Evolutionary conservation across 768 basidiomycete genomes (phyloP), one percentile per base, ranked within the genome.

Genomic region (Boletus pseudo-olivaceus): DNA sequence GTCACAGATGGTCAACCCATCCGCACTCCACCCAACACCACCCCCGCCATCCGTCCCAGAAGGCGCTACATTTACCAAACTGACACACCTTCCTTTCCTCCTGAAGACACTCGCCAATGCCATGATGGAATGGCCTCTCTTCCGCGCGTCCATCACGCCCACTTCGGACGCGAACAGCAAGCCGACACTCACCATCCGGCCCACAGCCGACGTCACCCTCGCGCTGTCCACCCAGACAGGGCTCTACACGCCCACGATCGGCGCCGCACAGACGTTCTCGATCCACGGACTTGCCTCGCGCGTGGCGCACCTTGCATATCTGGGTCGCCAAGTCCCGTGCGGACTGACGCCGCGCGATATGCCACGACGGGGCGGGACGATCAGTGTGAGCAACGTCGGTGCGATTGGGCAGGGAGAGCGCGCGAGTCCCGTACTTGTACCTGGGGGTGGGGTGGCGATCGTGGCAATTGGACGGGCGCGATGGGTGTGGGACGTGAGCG

Each of bases 1-100:
- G 7, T 60, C 65, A 19, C 59, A 60, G 1, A 58, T 63, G 53
- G 65, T 77, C 48, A 76, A 76, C 38, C 75, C 78, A 17, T 64
- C 72, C 7, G 62, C 75, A 2, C 67, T 79, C 51, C 60, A 75
- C 50, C 69, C 75, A 0, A 60, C 66, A 12, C 79, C 81, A 0
- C 47, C 67, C 1, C 73, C 73, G 0, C 72, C 79, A 4, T 52
- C 70, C 4, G 70, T 84, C n/a, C 78, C 82, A 0, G 73, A 77
- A 10, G 71, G 76, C 2, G 80, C 75, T 20, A 81, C 82, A 38
- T 91, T 81, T 71, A 73, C 79, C 29, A 81, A 80, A 34, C 70
- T 95, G 30, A 93, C 91, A 0, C 89, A 88, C 69, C 84, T 95
- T 32, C 93, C 92, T 10, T 75, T 93, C 64, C 79, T 95, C 8